Evolutionary conservation across 441 rosid species (phyloP).

Genomic region (Eutrema salsugineum): DNA sequence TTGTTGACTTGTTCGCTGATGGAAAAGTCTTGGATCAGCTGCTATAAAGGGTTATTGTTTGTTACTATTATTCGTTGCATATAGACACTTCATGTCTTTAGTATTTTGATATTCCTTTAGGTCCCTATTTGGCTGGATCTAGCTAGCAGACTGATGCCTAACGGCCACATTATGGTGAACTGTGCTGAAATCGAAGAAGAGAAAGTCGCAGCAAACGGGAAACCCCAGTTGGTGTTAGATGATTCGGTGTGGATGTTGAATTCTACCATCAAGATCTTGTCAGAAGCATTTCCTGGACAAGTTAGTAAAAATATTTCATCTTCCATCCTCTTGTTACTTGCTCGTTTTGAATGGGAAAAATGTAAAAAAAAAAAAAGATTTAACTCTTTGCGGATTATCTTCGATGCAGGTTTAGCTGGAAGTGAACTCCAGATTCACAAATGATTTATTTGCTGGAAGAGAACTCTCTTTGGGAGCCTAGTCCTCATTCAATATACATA

Average conservation of each 20-base stretch:
- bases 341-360: too few relatives aligned
- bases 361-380: too few relatives aligned
- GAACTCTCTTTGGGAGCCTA: too few relatives aligned
- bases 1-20: constrained; percentile 63
- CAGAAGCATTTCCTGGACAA: constrained; percentile 67
- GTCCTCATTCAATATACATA: too few relatives aligned
- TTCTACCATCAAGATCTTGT: constrained; percentile 58
- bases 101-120: constrained; percentile 21
- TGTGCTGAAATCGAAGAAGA: constrained; percentile 60
- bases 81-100: background rate
- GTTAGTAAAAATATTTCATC: constrained; percentile 35
- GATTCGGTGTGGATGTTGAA: constrained; percentile 47
- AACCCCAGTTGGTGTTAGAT: constrained; percentile 11
- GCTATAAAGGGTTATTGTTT: background rate
- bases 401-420: constrained; percentile 62
- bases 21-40: constrained; percentile 67
- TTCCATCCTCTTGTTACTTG: background rate
- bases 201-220: constrained; percentile 24
- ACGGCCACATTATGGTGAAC: constrained; percentile 76
- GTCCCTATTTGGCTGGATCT: constrained; percentile 61
- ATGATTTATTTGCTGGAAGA: too few relatives aligned
- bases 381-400: background rate
- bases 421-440: constrained; percentile 46
- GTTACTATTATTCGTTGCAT: too few relatives aligned
- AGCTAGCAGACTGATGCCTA: constrained; percentile 56